Percentiles rank a stretch among this genome's conserved stretches.
phyloP scores from a whole-genome alignment of 129 eudicot genomes.

The Arctium lappa region DNA sequence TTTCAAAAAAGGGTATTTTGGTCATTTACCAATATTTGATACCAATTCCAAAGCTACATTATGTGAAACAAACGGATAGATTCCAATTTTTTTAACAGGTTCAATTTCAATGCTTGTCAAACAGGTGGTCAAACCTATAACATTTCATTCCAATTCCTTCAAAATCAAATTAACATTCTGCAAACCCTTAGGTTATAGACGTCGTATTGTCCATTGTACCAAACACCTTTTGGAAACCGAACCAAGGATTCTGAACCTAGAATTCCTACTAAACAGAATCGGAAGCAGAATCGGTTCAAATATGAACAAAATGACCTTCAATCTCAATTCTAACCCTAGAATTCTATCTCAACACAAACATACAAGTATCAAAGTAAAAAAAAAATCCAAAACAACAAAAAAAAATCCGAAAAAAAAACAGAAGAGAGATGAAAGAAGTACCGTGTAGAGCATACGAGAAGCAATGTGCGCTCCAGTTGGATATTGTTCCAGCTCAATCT shows the following conservation, averaged over 20 bases:
- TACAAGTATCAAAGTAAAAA: neutral
- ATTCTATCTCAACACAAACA: neutral
- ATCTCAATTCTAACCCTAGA: constrained; percentile 12
- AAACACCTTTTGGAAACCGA: neutral
- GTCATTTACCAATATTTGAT: no score
- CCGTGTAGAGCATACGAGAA: constrained; percentile 92
- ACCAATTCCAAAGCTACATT: no score
- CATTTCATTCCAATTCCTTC: no score
- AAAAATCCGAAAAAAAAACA: neutral
- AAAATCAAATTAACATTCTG: no score
- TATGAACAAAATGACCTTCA: neutral
- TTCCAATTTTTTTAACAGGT: no score
- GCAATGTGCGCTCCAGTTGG: constrained; percentile 97
- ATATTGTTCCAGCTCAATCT: constrained; percentile 93
- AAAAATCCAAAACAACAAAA: neutral
- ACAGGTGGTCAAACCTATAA: no score
- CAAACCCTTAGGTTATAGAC: neutral
- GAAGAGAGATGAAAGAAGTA: constrained; percentile 20
- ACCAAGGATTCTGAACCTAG: neutral
- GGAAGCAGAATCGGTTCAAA: neutral
- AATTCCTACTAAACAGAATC: neutral
- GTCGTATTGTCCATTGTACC: neutral
- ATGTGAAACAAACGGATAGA: no score
- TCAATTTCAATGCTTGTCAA: no score
- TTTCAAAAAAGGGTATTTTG: no score